Base-by-base conservation (phyloP, 805 yeast species). In the Teunomyces gatunensis region DNA sequence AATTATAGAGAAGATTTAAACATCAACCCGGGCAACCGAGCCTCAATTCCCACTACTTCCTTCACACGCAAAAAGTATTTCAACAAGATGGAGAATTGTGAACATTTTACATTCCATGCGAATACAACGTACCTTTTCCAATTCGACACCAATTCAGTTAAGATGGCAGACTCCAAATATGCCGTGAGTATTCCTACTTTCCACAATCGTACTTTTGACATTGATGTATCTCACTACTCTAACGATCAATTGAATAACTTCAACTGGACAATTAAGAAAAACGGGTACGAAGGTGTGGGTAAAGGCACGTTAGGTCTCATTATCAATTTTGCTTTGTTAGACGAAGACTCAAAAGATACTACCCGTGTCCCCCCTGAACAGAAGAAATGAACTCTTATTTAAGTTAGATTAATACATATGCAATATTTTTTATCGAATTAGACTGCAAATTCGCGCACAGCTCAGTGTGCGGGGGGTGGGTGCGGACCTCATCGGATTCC, bases 71-170 rank as follows among this genome's bases (percentile, higher is more conserved):
- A 73, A 53, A 67, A 63, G 45, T 74, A 60, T 52, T 84, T 78
- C 61, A 67, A 74, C 47, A 59, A 69, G 23, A 46, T 58, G 10
- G 55, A 59, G 0, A 60, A 73, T 44, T 69, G 83, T 44, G 55
- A 68, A 35, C 50, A 59, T 11, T 80, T 78, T 49, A 56, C 50
- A 1, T 81, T 80, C 53, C 48, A 64, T 18, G 59, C 67, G 6
- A 71, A 66, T 20, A 46, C 55, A 15, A 54, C 61, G 4, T 83
- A 83, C 51, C 54, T 59, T 18, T 69, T 83, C 47, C 79, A 76
- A 48, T 84, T 84, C 56, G 78, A 74, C 51, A 81, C 86, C 2
- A 77, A 79, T 23, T 74, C 74, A 45, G 55, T 84, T 21, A 78
- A 77, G 41, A 57, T 82, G 65, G 69, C 76, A 17, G 73, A 76